These are phyloP conservation scores for Phyllostachys edulis DNA, from an alignment of 176 grass and related monocot genomes.

Conservation along the genomic window DNA sequence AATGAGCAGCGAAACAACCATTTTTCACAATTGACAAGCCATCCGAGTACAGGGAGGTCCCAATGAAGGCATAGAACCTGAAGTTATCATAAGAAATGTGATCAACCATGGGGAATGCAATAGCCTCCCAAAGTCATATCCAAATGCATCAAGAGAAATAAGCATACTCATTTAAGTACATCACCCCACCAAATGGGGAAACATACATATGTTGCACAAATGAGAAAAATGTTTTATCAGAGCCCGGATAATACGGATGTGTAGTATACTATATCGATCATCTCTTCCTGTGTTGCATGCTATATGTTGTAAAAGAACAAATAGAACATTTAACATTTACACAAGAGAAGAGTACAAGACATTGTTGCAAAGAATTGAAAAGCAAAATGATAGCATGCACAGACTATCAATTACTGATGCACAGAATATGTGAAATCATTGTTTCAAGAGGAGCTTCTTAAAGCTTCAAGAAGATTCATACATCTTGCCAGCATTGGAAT, in stretches of 20 bases:
- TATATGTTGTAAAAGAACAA: not conserved
- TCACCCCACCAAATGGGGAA: not conserved
- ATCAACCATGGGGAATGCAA: not conserved
- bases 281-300: not conserved
- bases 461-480: constrained; percentile 89
- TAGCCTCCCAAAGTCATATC: not conserved
- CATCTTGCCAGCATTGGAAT: constrained; percentile 94
- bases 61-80: not conserved
- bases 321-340: not conserved
- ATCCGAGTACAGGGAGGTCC: not conserved
- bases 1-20: not conserved
- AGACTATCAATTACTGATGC: constrained; percentile 66
- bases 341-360: not conserved
- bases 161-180: not conserved
- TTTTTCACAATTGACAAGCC: not conserved
- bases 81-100: not conserved
- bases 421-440: constrained; percentile 78
- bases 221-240: not conserved
- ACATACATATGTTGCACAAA: not conserved
- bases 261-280: not conserved
- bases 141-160: not conserved
- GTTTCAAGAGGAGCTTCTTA: constrained; percentile 88
- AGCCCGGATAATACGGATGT: not conserved
- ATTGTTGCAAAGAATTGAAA: constrained; percentile 9
- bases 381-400: constrained; percentile 11